A percentile compares a stretch with the other conserved stretches of the same genome.
Conservation (phyloP, 1,284 basidiomycete species). For the Trametes hirsuta region DNA sequence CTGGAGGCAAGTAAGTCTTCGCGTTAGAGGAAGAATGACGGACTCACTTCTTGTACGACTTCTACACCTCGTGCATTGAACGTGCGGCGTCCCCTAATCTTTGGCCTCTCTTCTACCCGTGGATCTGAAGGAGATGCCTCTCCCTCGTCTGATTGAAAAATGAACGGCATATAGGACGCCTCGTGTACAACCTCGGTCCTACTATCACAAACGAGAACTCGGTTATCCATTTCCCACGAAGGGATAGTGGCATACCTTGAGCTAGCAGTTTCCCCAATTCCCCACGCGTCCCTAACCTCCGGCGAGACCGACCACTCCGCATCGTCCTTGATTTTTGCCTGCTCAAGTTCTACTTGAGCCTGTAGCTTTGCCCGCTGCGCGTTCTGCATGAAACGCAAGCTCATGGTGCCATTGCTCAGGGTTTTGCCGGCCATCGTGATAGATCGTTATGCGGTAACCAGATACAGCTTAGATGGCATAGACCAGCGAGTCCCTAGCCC, state of each 20-base stretch:
- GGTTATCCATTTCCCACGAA: constrained; percentile 3
- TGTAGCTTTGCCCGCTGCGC: constrained; percentile 59
- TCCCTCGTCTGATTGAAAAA: constrained; percentile 50
- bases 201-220: not conserved
- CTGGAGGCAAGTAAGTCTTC: not conserved
- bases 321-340: constrained; percentile 65
- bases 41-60: constrained; percentile 32
- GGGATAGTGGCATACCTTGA: constrained; percentile 36
- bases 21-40: not conserved
- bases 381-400: constrained; percentile 79
- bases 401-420: constrained; percentile 68
- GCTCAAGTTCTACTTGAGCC: constrained; percentile 52
- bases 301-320: constrained; percentile 69
- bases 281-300: constrained; percentile 63
- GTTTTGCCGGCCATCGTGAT: constrained; percentile 53
- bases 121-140: constrained; percentile 19
- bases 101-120: constrained; percentile 29
- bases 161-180: constrained; percentile 71
- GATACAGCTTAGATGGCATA: not conserved
- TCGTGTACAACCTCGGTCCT: constrained; percentile 54
- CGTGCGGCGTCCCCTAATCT: constrained; percentile 44
- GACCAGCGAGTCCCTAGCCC: not conserved
- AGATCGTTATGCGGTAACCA: not conserved
- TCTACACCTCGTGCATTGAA: constrained; percentile 48
- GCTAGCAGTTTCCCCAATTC: constrained; percentile 32